Percentiles rank a stretch among this genome's conserved stretches.
These are phyloP conservation scores for Capsaspora owczarzaki DNA, from an alignment of 78 protist species.

Conservation along the genomic window DNA sequence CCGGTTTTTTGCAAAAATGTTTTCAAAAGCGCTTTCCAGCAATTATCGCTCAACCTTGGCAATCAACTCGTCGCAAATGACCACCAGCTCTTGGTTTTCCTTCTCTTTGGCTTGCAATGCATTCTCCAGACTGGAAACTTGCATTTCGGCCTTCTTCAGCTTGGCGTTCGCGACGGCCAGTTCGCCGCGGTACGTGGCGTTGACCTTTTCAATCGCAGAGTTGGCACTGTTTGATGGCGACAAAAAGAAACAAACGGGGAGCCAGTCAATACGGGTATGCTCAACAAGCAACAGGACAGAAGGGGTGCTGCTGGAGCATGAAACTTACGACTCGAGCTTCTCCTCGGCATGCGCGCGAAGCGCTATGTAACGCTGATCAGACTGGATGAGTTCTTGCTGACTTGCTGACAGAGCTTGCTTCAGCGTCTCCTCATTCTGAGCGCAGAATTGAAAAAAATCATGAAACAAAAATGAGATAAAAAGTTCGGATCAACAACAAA, in stretches of 20 bases:
- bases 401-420: neutral
- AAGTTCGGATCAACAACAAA: too few relatives aligned
- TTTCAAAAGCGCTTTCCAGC: too few relatives aligned
- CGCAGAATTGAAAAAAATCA: neutral
- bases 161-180: neutral
- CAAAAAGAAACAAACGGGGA: neutral
- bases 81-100: conserved; percentile 8
- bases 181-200: neutral
- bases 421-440: neutral
- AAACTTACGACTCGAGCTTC: neutral
- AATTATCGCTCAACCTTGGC: neutral
- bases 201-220: neutral
- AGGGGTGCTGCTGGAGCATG: neutral
- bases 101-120: neutral
- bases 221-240: neutral
- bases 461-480: too few relatives aligned
- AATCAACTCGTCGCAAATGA: conserved; percentile 7
- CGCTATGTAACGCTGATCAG: conserved; percentile 5
- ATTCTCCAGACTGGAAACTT: neutral
- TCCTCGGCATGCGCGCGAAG: neutral
- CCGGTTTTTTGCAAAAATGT: too few relatives aligned
- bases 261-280: neutral
- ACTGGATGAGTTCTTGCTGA: neutral
- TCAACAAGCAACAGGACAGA: neutral
- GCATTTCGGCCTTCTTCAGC: neutral